Base-by-base conservation (phyloP, 2,329 filamentous ascomycete genomes). In the Hirsutella rhossiliensis region DNA sequence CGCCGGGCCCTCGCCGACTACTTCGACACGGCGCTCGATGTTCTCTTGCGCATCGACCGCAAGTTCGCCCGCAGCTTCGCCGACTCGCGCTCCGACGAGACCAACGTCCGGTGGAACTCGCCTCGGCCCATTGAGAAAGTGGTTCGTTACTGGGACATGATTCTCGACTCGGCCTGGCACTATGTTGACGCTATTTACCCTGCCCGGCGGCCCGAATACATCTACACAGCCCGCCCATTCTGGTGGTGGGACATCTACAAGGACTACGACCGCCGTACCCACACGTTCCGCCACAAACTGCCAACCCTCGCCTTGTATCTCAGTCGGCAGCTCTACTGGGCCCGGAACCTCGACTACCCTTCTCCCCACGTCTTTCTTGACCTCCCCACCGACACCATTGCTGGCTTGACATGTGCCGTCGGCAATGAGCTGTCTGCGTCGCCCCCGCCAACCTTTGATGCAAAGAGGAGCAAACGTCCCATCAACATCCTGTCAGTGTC, bases 161-260 rank as follows among this genome's bases (percentile, higher is more conserved):
- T 64, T 18, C 48, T 64, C 38, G 63, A 65, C 43, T 61, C 60
- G 6, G 56, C 61, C 15, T 63, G 58, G 57, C 62, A 65, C 39
- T 42, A 63, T 23, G 43, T 54, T 28, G 62, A 64, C 43, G 52
- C 58, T 0, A 46, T 65, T 17, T 62, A 62, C 40, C 59, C 61
- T 31, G 58, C 52, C 2, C 56, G 56, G n/a, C 52, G 59, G 37
- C 51, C 59, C 32, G 57, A 62, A 41, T 63, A 64, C 39, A 50
- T 45, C 8, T 64, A 65, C 48, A 55, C 50, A 29, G 52, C 52
- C 18, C 51, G 60, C n/a, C 63, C 63, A 1, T 65, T 61, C 39
- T 66, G 63, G 63, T 66, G 62, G 62, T 65, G 63, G 61, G 54
- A 64, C 34, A 56, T 63, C 31, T 56, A 62, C 47, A 61, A 59